These are phyloP conservation scores for Cajanus cajan DNA, from an alignment of 306 rosid genomes.

Conservation along the genomic window DNA sequence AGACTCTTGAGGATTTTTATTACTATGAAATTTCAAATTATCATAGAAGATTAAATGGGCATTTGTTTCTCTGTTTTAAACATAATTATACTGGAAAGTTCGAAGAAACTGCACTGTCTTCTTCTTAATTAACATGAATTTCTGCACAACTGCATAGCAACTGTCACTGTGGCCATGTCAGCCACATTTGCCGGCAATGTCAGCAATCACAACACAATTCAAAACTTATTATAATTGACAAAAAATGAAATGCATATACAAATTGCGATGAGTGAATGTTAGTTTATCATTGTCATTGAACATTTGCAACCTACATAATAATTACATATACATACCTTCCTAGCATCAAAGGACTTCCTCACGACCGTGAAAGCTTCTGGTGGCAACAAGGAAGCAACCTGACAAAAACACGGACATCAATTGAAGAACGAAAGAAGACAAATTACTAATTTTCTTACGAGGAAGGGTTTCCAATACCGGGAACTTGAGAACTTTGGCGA, in stretches of 20 bases:
- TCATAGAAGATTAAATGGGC: not conserved
- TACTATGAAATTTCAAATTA: not conserved
- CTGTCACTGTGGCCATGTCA: not conserved
- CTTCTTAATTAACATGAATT: too few relatives aligned
- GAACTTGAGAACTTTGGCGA: slow-evolving; percentile 74
- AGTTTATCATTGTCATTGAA: not conserved
- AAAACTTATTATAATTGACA: not conserved
- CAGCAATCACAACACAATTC: not conserved
- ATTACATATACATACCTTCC: slow-evolving; percentile 54
- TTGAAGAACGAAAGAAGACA: not conserved
- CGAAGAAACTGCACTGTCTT: too few relatives aligned
- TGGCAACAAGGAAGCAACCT: slow-evolving; percentile 92
- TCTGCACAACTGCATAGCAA: not conserved
- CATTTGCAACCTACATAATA: too few relatives aligned
- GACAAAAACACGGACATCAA: not conserved
- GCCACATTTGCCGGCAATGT: not conserved
- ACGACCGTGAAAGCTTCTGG: slow-evolving; percentile 70
- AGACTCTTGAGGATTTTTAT: not conserved
- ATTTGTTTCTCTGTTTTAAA: too few relatives aligned
- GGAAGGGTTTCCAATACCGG: slow-evolving; percentile 37
- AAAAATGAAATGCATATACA: not conserved
- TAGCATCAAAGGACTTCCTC: slow-evolving; percentile 97
- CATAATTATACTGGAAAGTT: too few relatives aligned
- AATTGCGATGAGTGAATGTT: not conserved
- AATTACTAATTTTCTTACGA: not conserved